These are phyloP conservation scores for Podospora pseudocomata DNA, from an alignment of 495 filamentous ascomycete genomes.

Conservation along the genomic window DNA sequence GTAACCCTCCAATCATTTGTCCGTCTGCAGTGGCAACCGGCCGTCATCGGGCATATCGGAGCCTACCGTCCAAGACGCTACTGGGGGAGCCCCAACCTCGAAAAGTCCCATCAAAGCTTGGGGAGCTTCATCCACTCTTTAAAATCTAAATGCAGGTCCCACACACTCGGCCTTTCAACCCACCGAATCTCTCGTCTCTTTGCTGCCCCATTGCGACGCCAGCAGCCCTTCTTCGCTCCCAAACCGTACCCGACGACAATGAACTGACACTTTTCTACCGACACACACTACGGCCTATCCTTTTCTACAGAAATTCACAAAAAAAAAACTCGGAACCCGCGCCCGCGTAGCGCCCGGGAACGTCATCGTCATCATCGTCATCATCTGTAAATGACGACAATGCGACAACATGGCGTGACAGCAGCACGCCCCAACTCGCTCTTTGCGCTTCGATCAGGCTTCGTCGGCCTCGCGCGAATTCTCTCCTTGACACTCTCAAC, in stretches of 20 bases:
- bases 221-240: background rate
- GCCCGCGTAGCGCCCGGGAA: slow-evolving; percentile 6
- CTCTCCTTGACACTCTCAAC: slow-evolving; percentile 38
- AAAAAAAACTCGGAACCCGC: background rate
- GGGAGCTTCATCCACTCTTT: background rate
- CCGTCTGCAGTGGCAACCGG: background rate
- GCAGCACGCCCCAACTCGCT: slow-evolving; percentile 31
- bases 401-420: slow-evolving; percentile 14
- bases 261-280: background rate
- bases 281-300: background rate
- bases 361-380: background rate
- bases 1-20: background rate
- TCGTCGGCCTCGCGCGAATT: slow-evolving; percentile 39
- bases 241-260: background rate
- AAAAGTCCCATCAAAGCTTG: background rate
- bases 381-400: slow-evolving; percentile 12
- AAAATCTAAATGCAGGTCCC: background rate
- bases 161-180: background rate
- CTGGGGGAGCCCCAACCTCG: background rate
- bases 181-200: background rate
- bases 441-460: slow-evolving; percentile 35
- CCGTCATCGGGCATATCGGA: background rate
- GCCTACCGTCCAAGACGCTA: background rate
- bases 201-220: background rate
- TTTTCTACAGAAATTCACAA: background rate